Evolutionary conservation across 768 basidiomycete genomes (phyloP), one percentile per base, ranked within the genome.

Genomic region (Hydnum rufescens): DNA sequence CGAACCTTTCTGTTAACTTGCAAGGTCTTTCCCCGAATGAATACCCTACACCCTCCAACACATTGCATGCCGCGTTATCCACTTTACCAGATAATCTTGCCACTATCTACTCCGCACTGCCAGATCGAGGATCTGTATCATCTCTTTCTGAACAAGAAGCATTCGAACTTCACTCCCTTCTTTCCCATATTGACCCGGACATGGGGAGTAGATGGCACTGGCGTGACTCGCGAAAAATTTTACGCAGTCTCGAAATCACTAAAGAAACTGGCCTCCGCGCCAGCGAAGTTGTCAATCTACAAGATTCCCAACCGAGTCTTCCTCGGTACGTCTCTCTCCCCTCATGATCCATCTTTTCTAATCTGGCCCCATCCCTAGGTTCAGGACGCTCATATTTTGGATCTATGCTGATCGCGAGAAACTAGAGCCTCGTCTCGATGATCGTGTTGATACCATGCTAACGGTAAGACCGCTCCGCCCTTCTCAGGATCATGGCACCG

Each of bases 181-280:
- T 99, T 19, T 64, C 66, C 5, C 61, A 67, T 3, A 70, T 97
- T 3, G 95, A 97, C 59, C 78, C 77, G 0, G 58, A 62, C 0
- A 76, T 88, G 43, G 86, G 83, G 0, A 71, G 71, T 29, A 70
- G 90, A 56, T 97, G 93, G 93, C 95, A 99, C 62, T 97, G 93
- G 93, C 74, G 71, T 57, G 95, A 99, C 59, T 80, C 87, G 0
- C 71, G 93, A 30, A 99, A 96, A 64, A 84, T 96, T 4, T 64
- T 85, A 6, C 72, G 90, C 32, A 85, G 74, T 57, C 64, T 99
- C 4, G 70, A 74, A 42, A 77, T 95, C 28, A 77, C 89, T 53
- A 80, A 77, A 65, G 78, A 86, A 53, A 74, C 72, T 0, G 75
- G 79, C 3, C 70, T 68, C 46, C 70, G 65, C 44, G 70, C 81